Percentiles rank a stretch among this genome's conserved stretches.
These are phyloP conservation scores for Jamesozyma spencerorum DNA, from an alignment of 805 yeast genomes.

Conservation along the genomic window DNA sequence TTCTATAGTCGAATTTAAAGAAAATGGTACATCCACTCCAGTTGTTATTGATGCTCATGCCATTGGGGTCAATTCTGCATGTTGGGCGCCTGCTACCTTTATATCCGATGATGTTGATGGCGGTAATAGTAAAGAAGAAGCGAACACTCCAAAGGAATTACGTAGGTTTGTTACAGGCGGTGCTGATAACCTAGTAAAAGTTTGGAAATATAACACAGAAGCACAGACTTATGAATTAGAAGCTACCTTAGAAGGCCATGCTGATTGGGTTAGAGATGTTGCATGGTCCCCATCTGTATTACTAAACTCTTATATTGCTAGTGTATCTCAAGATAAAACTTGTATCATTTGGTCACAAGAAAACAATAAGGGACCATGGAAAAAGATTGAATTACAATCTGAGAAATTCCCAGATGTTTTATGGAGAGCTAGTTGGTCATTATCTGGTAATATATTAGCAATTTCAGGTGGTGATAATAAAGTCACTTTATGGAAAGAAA, in stretches of 20 bases:
- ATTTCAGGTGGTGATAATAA: conserved; percentile 94
- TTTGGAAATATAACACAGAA: conserved; percentile 65
- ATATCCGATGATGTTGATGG: conserved; percentile 14
- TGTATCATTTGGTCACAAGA: conserved; percentile 94
- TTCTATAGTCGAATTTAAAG: conserved; percentile 83
- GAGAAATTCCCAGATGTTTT: conserved; percentile 93
- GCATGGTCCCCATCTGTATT: conserved; percentile 94
- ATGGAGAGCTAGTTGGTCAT: conserved; percentile 97
- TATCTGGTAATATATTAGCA: conserved; percentile 91
- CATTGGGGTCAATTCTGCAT: conserved; percentile 87
- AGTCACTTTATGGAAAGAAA: conserved; percentile 95
- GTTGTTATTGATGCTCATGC: conserved; percentile 63
- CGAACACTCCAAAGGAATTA: conserved; percentile 32
- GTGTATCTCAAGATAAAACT: conserved; percentile 93
- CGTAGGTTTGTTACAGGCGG: conserved; percentile 91
- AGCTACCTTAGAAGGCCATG: conserved; percentile 75
- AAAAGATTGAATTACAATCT: conserved; percentile 59
- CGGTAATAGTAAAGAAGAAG: conserved; percentile 16
- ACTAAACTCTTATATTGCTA: conserved; percentile 81
- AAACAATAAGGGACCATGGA: conserved; percentile 60
- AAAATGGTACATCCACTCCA: conserved; percentile 71
- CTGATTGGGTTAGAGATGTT: conserved; percentile 98
- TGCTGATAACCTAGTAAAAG: conserved; percentile 84
- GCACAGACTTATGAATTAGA: conserved; percentile 60
- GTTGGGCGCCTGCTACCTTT: conserved; percentile 71